Evolutionary conservation across 805 yeast species (phyloP).

Genomic region (Starmerella gropengiesseri): DNA sequence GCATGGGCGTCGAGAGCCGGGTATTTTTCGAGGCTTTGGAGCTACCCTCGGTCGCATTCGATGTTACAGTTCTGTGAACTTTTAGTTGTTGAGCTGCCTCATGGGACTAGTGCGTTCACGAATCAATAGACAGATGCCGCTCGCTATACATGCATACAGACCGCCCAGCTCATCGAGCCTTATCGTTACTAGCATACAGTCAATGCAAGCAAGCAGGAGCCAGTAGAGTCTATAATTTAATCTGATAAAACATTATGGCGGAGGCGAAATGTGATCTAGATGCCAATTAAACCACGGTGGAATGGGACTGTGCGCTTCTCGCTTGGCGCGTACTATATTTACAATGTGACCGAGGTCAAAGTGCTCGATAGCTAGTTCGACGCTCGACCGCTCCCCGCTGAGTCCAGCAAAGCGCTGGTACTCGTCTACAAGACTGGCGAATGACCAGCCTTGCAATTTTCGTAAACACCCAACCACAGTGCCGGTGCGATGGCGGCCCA

Average conservation of each 20-base stretch:
- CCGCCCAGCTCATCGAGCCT: neutral
- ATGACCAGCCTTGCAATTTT: constrained; percentile 92
- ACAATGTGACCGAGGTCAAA: constrained; percentile 40
- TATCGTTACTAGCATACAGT: neutral
- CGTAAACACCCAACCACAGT: constrained; percentile 91
- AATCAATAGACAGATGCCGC: too few species aligned
- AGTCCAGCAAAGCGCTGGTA: constrained; percentile 89
- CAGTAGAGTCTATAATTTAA: too few species aligned
- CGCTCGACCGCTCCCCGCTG: constrained; percentile 82
- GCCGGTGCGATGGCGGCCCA: constrained; percentile 97
- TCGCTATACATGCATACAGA: neutral
- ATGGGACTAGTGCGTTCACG: too few species aligned
- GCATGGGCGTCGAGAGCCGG: constrained; percentile 54
- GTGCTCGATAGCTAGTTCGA: constrained; percentile 77
- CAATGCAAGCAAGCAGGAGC: neutral
- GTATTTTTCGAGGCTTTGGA: constrained; percentile 54
- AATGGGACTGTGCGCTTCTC: constrained; percentile 4
- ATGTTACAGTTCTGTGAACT: constrained; percentile 41
- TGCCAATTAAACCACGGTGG: constrained; percentile 19
- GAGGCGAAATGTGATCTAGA: neutral
- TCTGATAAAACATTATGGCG: too few species aligned
- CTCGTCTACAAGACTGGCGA: constrained; percentile 90
- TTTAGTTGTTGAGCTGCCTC: too few species aligned
- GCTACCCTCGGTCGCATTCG: constrained; percentile 62
- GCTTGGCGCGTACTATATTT: neutral